phyloP scores from a whole-genome alignment of 2,329 filamentous ascomycete genomes.

The Curvularia spicifera region DNA sequence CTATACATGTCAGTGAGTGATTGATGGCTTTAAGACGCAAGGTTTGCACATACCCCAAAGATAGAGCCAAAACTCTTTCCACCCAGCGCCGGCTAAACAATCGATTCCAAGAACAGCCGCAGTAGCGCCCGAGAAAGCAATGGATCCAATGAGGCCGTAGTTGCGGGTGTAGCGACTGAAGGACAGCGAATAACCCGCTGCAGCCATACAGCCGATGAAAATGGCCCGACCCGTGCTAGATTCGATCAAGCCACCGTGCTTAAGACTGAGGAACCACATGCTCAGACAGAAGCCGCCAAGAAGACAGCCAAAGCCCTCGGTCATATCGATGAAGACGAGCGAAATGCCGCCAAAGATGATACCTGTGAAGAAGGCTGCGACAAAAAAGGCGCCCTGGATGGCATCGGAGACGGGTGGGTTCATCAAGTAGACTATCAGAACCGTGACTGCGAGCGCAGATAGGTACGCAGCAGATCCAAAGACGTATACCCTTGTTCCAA shows the following conservation, averaged over 20 bases:
- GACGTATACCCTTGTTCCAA: conserved; percentile 42
- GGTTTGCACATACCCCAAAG: conserved; percentile 69
- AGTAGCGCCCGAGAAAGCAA: conserved; percentile 83
- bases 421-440: conserved; percentile 90
- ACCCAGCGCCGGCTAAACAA: conserved; percentile 84
- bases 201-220: conserved; percentile 76
- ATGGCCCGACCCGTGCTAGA: conserved; percentile 68
- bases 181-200: conserved; percentile 73
- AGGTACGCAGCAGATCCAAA: conserved; percentile 81
- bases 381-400: conserved; percentile 85
- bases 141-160: conserved; percentile 76
- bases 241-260: conserved; percentile 74
- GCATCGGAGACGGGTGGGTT: conserved; percentile 74
- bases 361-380: conserved; percentile 76
- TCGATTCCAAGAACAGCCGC: conserved; percentile 83
- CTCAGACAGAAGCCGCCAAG: conserved; percentile 83
- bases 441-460: conserved; percentile 73
- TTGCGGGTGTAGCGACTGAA: conserved; percentile 74
- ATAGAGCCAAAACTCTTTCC: conserved; percentile 97
- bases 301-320: conserved; percentile 83
- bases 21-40: conserved; percentile 5
- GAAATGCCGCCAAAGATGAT: conserved; percentile 74
- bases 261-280: conserved; percentile 89
- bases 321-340: conserved; percentile 82
- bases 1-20: conserved; percentile 45